Evolutionary conservation across 2,329 filamentous ascomycete species (phyloP).

Genomic region (Pseudogymnoascus destructans): DNA sequence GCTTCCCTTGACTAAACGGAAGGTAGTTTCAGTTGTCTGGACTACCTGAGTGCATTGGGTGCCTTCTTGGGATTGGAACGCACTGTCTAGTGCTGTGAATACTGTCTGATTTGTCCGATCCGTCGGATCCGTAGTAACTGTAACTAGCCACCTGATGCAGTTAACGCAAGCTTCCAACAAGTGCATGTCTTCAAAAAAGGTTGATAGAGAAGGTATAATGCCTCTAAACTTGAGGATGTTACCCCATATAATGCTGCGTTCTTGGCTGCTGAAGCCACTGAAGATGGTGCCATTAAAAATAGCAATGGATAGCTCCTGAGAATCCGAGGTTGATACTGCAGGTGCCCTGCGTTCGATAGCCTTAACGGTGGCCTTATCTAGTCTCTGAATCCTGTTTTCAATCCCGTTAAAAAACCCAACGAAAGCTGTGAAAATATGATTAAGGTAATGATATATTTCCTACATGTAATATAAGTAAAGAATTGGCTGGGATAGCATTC

Average conservation of each 20-base stretch:
- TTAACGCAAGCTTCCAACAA: slow-evolving; percentile 14
- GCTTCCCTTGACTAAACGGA: slow-evolving; percentile 2
- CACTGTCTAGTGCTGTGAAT: slow-evolving; percentile 9
- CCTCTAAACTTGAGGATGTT: slow-evolving; percentile 12
- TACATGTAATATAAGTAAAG: not conserved
- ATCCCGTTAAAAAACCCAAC: slow-evolving; percentile 4
- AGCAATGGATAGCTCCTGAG: slow-evolving; percentile 10
- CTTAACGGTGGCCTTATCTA: slow-evolving; percentile 16
- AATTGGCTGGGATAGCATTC: not conserved
- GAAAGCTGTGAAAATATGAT: slow-evolving; percentile 10
- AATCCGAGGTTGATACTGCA: slow-evolving; percentile 13
- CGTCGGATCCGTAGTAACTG: not conserved
- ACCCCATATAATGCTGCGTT: slow-evolving; percentile 14
- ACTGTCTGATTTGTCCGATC: slow-evolving; percentile 11
- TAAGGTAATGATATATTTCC: not conserved
- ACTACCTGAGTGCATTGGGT: slow-evolving; percentile 11
- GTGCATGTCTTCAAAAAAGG: slow-evolving; percentile 16
- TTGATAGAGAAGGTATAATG: slow-evolving; percentile 15
- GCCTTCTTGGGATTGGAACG: not conserved
- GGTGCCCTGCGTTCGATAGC: slow-evolving; percentile 13
- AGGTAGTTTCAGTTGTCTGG: slow-evolving; percentile 11
- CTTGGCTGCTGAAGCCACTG: slow-evolving; percentile 13
- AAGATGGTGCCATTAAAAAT: slow-evolving; percentile 13
- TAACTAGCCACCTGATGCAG: slow-evolving; percentile 13
- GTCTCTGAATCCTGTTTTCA: slow-evolving; percentile 10